These are phyloP conservation scores for Diddensiella santjacobensis DNA, from an alignment of 805 yeast genomes.

Conservation along the genomic window DNA sequence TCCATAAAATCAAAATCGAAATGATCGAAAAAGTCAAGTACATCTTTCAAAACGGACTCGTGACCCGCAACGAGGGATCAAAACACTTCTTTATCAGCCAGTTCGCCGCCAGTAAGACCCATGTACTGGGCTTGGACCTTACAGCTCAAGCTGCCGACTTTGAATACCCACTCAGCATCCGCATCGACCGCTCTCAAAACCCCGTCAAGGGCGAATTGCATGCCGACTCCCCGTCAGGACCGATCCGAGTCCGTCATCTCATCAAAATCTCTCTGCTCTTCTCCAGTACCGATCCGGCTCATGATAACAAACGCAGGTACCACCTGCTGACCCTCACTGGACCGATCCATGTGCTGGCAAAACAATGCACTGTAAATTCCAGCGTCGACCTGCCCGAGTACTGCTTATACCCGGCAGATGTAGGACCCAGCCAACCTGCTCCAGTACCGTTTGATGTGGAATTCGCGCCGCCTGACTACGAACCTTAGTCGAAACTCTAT, in stretches of 20 bases:
- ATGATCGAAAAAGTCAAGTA: neutral
- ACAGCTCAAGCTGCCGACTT: neutral
- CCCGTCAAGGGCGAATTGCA: neutral
- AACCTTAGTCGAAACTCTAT: neutral
- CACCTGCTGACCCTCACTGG: neutral
- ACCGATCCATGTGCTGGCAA: neutral
- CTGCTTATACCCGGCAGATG: neutral
- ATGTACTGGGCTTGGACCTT: neutral
- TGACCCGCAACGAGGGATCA: neutral
- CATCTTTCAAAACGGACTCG: neutral
- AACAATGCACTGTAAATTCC: neutral
- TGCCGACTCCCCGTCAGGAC: neutral
- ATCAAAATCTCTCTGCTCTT: neutral
- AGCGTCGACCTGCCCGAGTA: neutral
- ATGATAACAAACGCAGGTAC: neutral
- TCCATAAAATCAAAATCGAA: neutral
- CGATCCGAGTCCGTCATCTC: constrained; percentile 2
- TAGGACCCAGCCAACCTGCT: no score
- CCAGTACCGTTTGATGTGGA: neutral
- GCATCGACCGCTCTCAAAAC: neutral
- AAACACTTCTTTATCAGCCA: neutral
- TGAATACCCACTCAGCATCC: neutral
- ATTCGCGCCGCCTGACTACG: neutral
- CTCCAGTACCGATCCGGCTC: neutral
- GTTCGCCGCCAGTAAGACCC: neutral